Base-by-base conservation (phyloP, 805 yeast species). In the Ascoidea tarda region DNA sequence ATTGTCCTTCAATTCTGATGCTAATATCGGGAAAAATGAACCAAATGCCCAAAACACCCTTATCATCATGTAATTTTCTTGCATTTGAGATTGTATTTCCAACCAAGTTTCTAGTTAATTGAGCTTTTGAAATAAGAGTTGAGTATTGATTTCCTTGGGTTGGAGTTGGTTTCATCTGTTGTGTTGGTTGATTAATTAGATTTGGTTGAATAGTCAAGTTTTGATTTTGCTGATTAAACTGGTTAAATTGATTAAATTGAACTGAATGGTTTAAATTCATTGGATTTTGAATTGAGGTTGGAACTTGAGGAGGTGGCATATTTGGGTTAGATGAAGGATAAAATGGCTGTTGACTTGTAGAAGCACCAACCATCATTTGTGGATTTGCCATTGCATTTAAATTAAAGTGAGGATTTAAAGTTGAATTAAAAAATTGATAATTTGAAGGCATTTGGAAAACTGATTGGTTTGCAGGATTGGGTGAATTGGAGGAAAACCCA, bases 1-100 rank as follows among this genome's bases (percentile, higher is more conserved):
- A 71, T 21, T 66, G 67, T 33, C 75, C 75, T 54, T 71, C 75
- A 10, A 69, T 68, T 32, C 75, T 63, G 5, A 71, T 69, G 6
- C 72, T 67, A 28, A 71, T 58, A 54, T 71, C 75, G 45, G 69
- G 71, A 49, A 70, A 55, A 5, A 71, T 65, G 54, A 71, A 71
- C 75, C 75, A 71, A 28, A 71, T 67, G 1, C 75, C 74, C 21
- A 61, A 58, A 5, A 61, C 58, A 38, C 65, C 63, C 0, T 63
- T 56, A 10, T 69, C 68, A 53, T 70, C 73, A 47, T 62, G 60
- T 8, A 71, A 59, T 55, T 67, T 70, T 58, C 62, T 65, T 3
- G 72, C 72, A 49, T 70, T 67, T 4, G 71, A 62, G 0, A 68
- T 73, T 6, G 67, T 60, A 33, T 65, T 62, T 5, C 75, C 75